Conservation (phyloP, 2,329 filamentous ascomycete genomes). For the Massarina eburnea region DNA sequence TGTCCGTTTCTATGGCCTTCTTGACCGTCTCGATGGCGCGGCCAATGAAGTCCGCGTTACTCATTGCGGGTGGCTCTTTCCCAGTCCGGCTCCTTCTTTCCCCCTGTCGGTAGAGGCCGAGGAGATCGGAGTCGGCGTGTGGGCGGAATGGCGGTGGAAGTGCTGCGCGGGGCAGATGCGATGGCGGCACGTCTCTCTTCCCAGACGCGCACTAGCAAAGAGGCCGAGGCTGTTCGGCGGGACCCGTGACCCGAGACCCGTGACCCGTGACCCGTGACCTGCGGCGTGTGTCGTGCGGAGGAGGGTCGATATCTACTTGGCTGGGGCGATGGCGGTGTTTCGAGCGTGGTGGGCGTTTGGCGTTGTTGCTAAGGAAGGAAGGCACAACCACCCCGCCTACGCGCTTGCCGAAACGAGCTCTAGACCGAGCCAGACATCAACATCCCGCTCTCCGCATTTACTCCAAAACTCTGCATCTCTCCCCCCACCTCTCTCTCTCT, state of each 20-base stretch:
- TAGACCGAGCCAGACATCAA: background rate
- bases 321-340: background rate
- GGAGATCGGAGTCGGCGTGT: no score
- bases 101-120: no score
- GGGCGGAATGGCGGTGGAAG: no score
- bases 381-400: constrained; percentile 8
- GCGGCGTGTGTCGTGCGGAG: no score
- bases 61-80: constrained; percentile 60
- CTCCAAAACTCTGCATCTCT: no score
- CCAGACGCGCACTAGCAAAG: no score
- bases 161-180: no score
- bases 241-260: no score
- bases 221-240: no score
- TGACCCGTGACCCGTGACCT: no score
- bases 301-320: no score
- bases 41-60: constrained; percentile 93
- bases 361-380: constrained; percentile 12
- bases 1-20: constrained; percentile 96
- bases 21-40: constrained; percentile 96
- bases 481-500: background rate
- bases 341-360: constrained; percentile 1
- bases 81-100: background rate
- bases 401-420: constrained; percentile 4
- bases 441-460: no score
- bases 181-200: background rate